Conservation (phyloP, 768 basidiomycete genomes). For the Calocybe indica region DNA sequence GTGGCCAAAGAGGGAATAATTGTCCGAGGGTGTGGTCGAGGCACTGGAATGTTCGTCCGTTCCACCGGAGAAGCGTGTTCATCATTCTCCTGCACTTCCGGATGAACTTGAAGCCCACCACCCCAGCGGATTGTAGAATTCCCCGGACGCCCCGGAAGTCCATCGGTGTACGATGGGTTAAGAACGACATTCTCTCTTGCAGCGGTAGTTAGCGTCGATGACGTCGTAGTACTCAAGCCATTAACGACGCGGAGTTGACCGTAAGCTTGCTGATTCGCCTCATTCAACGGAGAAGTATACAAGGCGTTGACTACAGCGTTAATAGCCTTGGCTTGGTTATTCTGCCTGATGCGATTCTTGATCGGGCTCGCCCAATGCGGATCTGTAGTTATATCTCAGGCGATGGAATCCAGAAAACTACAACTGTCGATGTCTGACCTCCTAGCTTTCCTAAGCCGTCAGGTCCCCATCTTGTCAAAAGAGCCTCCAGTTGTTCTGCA, state of each 20-base stretch:
- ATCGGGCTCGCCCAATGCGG: conserved; percentile 87
- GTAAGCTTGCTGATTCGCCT: conserved; percentile 34
- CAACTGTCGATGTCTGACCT: conserved; percentile 41
- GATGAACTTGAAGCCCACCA: conserved; percentile 55
- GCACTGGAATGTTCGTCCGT: conserved; percentile 21
- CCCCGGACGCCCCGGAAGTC: conserved; percentile 49
- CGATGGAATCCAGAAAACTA: not conserved
- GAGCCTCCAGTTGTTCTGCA: conserved; percentile 81
- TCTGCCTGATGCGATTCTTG: conserved; percentile 67
- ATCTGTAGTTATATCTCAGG: conserved; percentile 42
- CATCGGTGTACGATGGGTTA: conserved; percentile 36
- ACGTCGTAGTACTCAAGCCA: conserved; percentile 58
- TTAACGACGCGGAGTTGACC: conserved; percentile 74
- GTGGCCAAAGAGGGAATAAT: conserved; percentile 87
- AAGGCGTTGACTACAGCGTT: conserved; percentile 73
- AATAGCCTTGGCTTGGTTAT: conserved; percentile 64
- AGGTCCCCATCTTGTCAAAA: conserved; percentile 83
- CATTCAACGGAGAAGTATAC: conserved; percentile 46
- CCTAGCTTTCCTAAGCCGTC: conserved; percentile 86
- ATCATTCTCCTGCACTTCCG: conserved; percentile 59
- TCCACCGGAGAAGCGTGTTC: conserved; percentile 27
- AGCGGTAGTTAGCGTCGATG: conserved; percentile 70
- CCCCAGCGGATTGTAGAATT: conserved; percentile 59
- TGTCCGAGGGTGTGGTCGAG: conserved; percentile 40
- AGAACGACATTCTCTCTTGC: conserved; percentile 62